Evolutionary conservation across 352 stramenopile genomes (phyloP), one percentile per base, ranked within the genome.

Genomic region (Pythium utonaiense): DNA sequence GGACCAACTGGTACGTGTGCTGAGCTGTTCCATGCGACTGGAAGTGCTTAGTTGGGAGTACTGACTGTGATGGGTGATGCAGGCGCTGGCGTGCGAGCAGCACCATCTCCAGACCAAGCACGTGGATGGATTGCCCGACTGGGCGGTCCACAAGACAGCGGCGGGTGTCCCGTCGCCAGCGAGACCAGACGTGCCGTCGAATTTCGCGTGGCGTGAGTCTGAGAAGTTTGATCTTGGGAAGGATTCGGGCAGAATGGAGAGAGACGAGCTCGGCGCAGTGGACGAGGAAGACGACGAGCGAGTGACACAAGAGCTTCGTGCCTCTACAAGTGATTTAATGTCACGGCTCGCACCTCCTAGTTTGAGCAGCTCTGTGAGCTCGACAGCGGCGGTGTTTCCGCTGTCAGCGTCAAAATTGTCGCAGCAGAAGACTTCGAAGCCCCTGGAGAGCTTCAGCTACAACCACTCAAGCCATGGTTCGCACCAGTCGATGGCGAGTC

Each of bases 31-130:
- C n/a, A n/a, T n/a, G n/a, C n/a, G n/a, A n/a, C n/a, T n/a, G n/a
- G n/a, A n/a, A n/a, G n/a, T n/a, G n/a, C n/a, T n/a, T n/a, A n/a
- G n/a, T n/a, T n/a, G n/a, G n/a, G n/a, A n/a, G n/a, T n/a, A n/a
- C n/a, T n/a, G n/a, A n/a, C n/a, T n/a, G n/a, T n/a, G n/a, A n/a
- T n/a, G n/a, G n/a, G n/a, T 50, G 25, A 3, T 27, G 16, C 42
- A 87, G 74, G 67, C 78, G 17, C 6, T 89, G 10, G 40, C 76
- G 31, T 86, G 75, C 36, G 75, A 87, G 59, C 75, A 89, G 49
- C 77, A 86, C 58, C 66, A 74, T 17, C 67, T 64, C 5, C 77
- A 87, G 38, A 70, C 66, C 28, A 55, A 66, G n/a, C 69, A 77
- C 44, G 74, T 70, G n/a, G 40, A 83, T 19, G 79, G 75, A 31